Conservation (phyloP, 1,284 basidiomycete genomes). For the Laetiporus sulphureus region DNA sequence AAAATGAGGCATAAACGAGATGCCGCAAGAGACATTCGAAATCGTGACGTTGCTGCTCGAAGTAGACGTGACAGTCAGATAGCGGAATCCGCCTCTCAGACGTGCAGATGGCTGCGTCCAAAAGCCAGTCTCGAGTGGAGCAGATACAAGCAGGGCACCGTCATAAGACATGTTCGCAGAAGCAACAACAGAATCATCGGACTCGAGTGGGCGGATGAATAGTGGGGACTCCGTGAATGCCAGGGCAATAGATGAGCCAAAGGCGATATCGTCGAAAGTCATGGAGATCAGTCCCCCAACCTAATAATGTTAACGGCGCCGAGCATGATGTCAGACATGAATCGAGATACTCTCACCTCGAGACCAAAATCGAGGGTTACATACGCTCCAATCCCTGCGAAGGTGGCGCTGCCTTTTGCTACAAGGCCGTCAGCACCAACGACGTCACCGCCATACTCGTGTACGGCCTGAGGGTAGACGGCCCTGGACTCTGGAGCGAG, state of each 20-base stretch:
- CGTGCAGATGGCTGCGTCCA: constrained; percentile 44
- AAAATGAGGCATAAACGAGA: constrained; percentile 55
- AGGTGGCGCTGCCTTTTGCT: background rate
- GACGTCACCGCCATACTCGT: background rate
- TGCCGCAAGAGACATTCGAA: constrained; percentile 46
- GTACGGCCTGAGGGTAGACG: background rate
- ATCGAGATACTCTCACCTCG: constrained; percentile 1
- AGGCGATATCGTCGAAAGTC: constrained; percentile 26
- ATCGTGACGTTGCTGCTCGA: constrained; percentile 24
- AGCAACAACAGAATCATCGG: constrained; percentile 37
- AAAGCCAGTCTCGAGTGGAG: constrained; percentile 31
- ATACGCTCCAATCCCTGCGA: constrained; percentile 3
- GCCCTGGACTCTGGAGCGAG: constrained; percentile 6
- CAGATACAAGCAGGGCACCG: constrained; percentile 34
- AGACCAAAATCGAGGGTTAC: constrained; percentile 6
- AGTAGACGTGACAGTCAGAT: constrained; percentile 43
- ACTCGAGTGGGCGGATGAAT: constrained; percentile 36
- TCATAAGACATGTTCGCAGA: constrained; percentile 35
- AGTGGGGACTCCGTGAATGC: constrained; percentile 43
- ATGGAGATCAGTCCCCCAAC: constrained; percentile 30
- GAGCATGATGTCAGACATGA: too few species aligned
- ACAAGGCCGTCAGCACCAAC: constrained; percentile 1
- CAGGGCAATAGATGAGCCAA: constrained; percentile 32
- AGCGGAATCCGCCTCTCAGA: constrained; percentile 50
- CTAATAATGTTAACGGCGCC: background rate